Evolutionary conservation across 2,329 filamentous ascomycete genomes (phyloP).

Genomic region (Dissoconium aciculare): DNA sequence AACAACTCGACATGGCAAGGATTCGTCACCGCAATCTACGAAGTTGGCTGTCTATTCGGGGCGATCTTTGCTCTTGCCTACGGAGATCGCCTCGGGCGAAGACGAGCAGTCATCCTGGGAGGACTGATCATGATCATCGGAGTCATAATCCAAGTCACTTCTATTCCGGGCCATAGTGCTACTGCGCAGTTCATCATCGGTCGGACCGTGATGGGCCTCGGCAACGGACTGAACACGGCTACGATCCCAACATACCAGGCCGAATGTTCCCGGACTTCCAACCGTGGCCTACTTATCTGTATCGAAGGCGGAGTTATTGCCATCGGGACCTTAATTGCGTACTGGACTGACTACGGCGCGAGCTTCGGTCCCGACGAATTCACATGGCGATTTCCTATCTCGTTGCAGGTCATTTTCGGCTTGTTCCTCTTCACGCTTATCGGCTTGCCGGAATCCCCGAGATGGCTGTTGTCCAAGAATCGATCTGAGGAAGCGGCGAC

Average conservation of each 20-base stretch:
- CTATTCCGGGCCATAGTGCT: conserved; percentile 21
- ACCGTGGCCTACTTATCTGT: conserved; percentile 46
- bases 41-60: conserved; percentile 34
- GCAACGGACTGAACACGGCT: conserved; percentile 42
- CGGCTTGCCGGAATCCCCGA: conserved; percentile 31
- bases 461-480: conserved; percentile 32
- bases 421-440: conserved; percentile 32
- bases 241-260: conserved; percentile 42
- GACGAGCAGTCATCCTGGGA: conserved; percentile 30
- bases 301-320: conserved; percentile 41
- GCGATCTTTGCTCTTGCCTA: conserved; percentile 26
- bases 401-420: conserved; percentile 38
- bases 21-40: conserved; percentile 39
- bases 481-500: conserved; percentile 33
- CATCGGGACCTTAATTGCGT: conserved; percentile 37
- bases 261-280: conserved; percentile 39
- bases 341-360: conserved; percentile 38
- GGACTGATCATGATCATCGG: conserved; percentile 30
- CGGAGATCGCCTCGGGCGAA: conserved; percentile 30
- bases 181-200: conserved; percentile 40
- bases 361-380: conserved; percentile 23
- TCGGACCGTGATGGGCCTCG: conserved; percentile 38
- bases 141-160: conserved; percentile 27
- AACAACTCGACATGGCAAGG: conserved; percentile 35
- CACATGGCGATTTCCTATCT: conserved; percentile 39